Percentiles rank a stretch among this genome's conserved stretches.
Evolutionary conservation across 129 eudicot species (phyloP).

Genomic region (Daucus carota): DH1_v3.0 NC_030381.2:6958501-6959000

Average conservation of each 20-base stretch:
- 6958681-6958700: constrained; percentile 32
- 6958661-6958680: constrained; percentile 24
- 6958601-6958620: neutral
- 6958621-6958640: neutral
- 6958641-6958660: constrained; percentile 10
- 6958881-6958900: neutral
- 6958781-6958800: neutral
- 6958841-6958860: neutral
- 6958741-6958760: neutral
- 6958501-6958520: constrained; percentile 54
- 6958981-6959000: neutral
- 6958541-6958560: constrained; percentile 15
- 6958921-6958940: neutral
- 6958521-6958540: constrained; percentile 94
- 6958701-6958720: constrained; percentile 29
- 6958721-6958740: constrained; percentile 2
- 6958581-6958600: neutral
- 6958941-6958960: neutral
- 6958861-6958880: neutral
- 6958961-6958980: neutral
- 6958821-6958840: neutral
- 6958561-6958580: neutral
- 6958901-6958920: neutral
- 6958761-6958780: neutral
- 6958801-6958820: neutral